These are phyloP conservation scores for Saturnispora gosingensis DNA, from an alignment of 805 yeast species.

Conservation along the genomic window DNA sequence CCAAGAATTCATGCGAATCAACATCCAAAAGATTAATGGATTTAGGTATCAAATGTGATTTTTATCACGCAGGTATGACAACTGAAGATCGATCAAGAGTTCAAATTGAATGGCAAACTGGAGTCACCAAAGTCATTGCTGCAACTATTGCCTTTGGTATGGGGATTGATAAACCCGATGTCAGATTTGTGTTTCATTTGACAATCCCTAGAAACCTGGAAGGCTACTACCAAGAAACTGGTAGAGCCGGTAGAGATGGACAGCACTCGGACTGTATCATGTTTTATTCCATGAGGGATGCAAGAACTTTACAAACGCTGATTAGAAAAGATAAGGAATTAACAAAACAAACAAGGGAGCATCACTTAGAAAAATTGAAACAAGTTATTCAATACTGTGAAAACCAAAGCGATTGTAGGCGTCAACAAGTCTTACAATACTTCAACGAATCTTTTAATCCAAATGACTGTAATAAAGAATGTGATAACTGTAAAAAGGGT, in stretches of 20 bases:
- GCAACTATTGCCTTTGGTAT: slow-evolving; percentile 98
- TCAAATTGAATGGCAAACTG: slow-evolving; percentile 79
- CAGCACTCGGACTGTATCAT: slow-evolving; percentile 69
- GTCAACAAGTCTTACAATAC: slow-evolving; percentile 81
- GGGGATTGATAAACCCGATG: slow-evolving; percentile 98
- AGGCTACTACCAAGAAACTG: slow-evolving; percentile 97
- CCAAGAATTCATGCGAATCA: slow-evolving; percentile 80
- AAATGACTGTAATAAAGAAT: slow-evolving; percentile 52
- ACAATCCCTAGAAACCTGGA: slow-evolving; percentile 86
- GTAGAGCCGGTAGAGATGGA: slow-evolving; percentile 98
- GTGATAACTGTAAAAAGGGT: slow-evolving; percentile 73
- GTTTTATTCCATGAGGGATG: slow-evolving; percentile 76
- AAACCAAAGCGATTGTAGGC: slow-evolving; percentile 80
- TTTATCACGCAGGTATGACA: slow-evolving; percentile 92
- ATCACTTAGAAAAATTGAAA: slow-evolving; percentile 64
- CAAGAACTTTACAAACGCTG: slow-evolving; percentile 62
- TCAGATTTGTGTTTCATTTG: slow-evolving; percentile 80
- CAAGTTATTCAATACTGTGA: slow-evolving; percentile 90
- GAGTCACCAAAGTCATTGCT: slow-evolving; percentile 67
- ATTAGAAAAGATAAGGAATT: slow-evolving; percentile 69
- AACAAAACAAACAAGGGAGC: slow-evolving; percentile 55
- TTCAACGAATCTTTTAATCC: slow-evolving; percentile 78
- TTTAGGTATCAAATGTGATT: slow-evolving; percentile 60
- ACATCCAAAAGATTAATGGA: slow-evolving; percentile 52
- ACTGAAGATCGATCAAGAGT: slow-evolving; percentile 60